Conservation (phyloP, 1,139 yeast genomes). For the Yamadazyma pseudoaaseri region DNA sequence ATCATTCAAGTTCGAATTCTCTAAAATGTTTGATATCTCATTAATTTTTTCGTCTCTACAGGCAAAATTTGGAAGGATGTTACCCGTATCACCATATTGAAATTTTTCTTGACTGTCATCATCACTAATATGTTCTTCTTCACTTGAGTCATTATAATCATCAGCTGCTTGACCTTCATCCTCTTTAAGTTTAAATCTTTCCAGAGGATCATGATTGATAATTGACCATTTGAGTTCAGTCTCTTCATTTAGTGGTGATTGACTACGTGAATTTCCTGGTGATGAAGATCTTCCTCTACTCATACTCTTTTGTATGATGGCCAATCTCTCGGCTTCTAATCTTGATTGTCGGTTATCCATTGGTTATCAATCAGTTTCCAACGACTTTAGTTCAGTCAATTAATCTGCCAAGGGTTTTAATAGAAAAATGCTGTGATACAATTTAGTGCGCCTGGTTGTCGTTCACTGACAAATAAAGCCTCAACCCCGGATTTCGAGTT, state of each 20-base stretch:
- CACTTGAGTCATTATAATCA: slow-evolving; percentile 43
- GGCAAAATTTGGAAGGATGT: slow-evolving; percentile 59
- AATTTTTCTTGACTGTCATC: slow-evolving; percentile 57
- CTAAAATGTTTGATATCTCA: slow-evolving; percentile 45
- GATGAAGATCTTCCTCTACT: slow-evolving; percentile 41
- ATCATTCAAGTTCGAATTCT: slow-evolving; percentile 42
- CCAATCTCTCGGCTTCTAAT: slow-evolving; percentile 45
- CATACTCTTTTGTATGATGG: slow-evolving; percentile 40
- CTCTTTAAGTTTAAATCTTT: slow-evolving; percentile 32
- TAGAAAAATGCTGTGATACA: not conserved
- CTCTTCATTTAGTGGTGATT: slow-evolving; percentile 39
- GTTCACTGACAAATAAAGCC: slow-evolving; percentile 1
- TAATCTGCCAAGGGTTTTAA: slow-evolving; percentile 11
- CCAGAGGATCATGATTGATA: slow-evolving; percentile 59
- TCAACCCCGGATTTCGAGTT: slow-evolving; percentile 5
- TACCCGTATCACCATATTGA: slow-evolving; percentile 61
- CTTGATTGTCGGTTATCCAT: slow-evolving; percentile 35
- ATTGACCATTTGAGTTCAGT: slow-evolving; percentile 49
- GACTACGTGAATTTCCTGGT: slow-evolving; percentile 35
- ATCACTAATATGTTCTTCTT: slow-evolving; percentile 67
- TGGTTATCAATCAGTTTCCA: too few species aligned
- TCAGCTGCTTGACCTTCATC: slow-evolving; percentile 13
- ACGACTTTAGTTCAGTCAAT: too few species aligned
- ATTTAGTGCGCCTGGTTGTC: slow-evolving; percentile 1
- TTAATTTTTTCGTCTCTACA: slow-evolving; percentile 46